Evolutionary conservation across 345 rosid species (phyloP).

Genomic region (Hevea brasiliensis): DNA sequence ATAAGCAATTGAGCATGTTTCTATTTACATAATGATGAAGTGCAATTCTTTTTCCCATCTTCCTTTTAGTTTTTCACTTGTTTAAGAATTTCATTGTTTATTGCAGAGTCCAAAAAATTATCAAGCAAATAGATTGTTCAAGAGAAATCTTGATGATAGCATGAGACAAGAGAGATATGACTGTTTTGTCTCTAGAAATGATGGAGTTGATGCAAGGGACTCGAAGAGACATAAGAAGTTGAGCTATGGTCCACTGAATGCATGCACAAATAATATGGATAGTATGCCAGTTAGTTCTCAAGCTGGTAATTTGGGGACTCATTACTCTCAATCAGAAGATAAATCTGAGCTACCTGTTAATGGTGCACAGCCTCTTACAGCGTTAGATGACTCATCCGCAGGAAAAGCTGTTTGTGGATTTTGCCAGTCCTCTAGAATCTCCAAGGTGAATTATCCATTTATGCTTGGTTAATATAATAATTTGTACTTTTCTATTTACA

Average conservation of each 20-base stretch:
- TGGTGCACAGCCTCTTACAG: conserved; percentile 19
- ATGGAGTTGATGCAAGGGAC: conserved; percentile 33
- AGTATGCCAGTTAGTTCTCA: conserved; percentile 15
- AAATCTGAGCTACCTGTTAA: conserved; percentile 2
- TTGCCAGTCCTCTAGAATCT: conserved; percentile 55
- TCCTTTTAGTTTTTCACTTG: background rate
- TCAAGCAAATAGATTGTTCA: conserved; percentile 21
- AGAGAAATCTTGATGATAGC: conserved; percentile 29
- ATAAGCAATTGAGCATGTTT: background rate
- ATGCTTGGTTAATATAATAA: background rate
- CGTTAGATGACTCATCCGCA: conserved; percentile 19
- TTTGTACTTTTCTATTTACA: background rate
- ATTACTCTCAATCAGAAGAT: conserved; percentile 15
- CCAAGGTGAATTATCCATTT: conserved; percentile 47
- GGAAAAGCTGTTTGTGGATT: conserved; percentile 54
- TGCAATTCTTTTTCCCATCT: background rate
- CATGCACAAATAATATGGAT: conserved; percentile 7
- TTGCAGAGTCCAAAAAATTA: conserved; percentile 39
- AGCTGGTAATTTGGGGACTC: conserved; percentile 23
- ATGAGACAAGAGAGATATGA: conserved; percentile 29
- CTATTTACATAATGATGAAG: background rate
- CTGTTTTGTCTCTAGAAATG: conserved; percentile 37
- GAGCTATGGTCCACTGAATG: conserved; percentile 27
- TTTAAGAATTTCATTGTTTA: conserved; percentile 6
- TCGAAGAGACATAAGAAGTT: conserved; percentile 56